phyloP scores from a whole-genome alignment of 345 rosid species.

The Populus euphratica region DNA sequence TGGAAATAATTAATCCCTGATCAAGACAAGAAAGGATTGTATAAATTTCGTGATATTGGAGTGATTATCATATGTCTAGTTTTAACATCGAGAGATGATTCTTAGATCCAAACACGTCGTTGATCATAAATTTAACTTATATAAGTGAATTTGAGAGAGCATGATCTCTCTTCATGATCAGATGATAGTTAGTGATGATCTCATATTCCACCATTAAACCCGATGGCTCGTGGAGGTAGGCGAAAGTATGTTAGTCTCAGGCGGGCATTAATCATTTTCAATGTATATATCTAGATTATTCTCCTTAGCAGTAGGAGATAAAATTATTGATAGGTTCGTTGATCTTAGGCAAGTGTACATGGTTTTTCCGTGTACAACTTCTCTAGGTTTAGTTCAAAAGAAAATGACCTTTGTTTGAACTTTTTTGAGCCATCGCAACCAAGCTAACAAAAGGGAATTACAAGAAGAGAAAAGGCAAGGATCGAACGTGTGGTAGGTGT shows the following conservation, averaged over 20 bases:
- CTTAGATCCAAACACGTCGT: too few relatives aligned
- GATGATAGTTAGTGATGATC: background rate
- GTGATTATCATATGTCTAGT: background rate
- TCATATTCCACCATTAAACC: background rate
- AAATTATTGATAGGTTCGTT: background rate
- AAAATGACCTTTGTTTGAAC: background rate
- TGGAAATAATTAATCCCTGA: background rate
- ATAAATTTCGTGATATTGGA: background rate
- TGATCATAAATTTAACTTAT: background rate
- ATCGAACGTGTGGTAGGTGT: background rate
- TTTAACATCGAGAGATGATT: too few relatives aligned
- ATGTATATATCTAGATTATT: background rate
- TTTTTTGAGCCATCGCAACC: background rate
- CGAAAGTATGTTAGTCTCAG: background rate
- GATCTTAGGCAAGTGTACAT: background rate
- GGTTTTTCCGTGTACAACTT: conserved; percentile 13
- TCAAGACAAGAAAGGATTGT: background rate
- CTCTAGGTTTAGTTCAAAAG: background rate
- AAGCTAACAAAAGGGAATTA: background rate
- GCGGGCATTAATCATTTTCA: background rate
- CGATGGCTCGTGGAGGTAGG: background rate
- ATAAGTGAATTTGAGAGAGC: too few relatives aligned
- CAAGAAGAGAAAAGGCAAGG: background rate
- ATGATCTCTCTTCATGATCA: background rate
- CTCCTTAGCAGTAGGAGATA: background rate